phyloP scores from a whole-genome alignment of 225 moss, liverwort and hornwort genomes.

The Ulota crispa region DNA sequence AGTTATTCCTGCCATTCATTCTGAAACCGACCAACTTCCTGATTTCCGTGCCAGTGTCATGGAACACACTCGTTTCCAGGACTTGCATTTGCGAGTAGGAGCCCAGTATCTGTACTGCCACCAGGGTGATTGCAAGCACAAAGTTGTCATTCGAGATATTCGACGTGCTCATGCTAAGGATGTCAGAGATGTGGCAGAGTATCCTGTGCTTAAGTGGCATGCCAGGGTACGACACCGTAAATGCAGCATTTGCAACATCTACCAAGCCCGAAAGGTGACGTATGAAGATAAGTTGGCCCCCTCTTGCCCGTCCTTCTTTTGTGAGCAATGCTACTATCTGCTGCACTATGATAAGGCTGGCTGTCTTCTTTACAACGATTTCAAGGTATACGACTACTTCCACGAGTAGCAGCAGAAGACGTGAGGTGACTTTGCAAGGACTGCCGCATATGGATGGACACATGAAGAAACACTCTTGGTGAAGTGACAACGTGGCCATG shows the following conservation, averaged over 20 bases:
- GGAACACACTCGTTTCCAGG: conserved; percentile 54
- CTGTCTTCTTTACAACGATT: conserved; percentile 71
- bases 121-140: conserved; percentile 97
- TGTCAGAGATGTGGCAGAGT: conserved; percentile 69
- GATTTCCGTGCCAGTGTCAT: conserved; percentile 45
- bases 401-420: conserved; percentile 57
- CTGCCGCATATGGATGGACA: neutral
- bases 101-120: conserved; percentile 93
- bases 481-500: neutral
- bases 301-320: conserved; percentile 82
- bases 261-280: conserved; percentile 87
- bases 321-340: conserved; percentile 88
- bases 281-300: conserved; percentile 84
- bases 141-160: conserved; percentile 75
- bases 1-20: conserved; percentile 49
- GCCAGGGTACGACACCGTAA: conserved; percentile 81
- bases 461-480: neutral
- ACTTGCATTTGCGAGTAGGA: conserved; percentile 73
- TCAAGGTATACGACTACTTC: conserved; percentile 83
- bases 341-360: conserved; percentile 80
- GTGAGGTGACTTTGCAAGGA: neutral
- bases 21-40: conserved; percentile 41
- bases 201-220: conserved; percentile 82
- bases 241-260: conserved; percentile 89
- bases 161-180: conserved; percentile 83